phyloP scores from a whole-genome alignment of 2,329 filamentous ascomycete genomes.

The Torrubiellomyces zombiae region DNA sequence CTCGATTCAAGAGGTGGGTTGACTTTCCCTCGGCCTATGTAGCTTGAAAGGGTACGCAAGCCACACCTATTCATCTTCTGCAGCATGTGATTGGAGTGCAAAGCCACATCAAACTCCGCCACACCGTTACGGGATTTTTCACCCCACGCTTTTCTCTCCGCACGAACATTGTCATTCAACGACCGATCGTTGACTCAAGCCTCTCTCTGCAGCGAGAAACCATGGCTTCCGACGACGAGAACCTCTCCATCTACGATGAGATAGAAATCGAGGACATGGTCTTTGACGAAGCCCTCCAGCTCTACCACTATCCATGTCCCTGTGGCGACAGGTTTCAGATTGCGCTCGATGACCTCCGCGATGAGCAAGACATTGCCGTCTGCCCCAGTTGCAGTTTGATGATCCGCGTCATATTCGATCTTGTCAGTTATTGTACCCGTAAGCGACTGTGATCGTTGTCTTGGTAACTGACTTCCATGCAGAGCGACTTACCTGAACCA shows the following conservation, averaged over 20 bases:
- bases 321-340: conserved; percentile 97
- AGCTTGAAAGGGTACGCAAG: no score
- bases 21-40: no score
- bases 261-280: conserved; percentile 99
- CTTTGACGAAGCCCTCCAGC: conserved; percentile 62
- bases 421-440: conserved; percentile 32
- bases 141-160: conserved; percentile 6
- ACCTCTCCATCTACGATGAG: conserved; percentile 76
- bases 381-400: conserved; percentile 95
- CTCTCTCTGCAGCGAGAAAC: conserved; percentile 9
- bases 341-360: conserved; percentile 63
- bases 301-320: conserved; percentile 93
- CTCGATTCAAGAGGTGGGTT: no score
- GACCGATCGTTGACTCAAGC: background rate
- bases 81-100: no score
- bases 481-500: conserved; percentile 29
- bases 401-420: conserved; percentile 87
- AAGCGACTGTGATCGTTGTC: background rate
- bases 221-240: conserved; percentile 49
- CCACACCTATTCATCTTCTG: no score
- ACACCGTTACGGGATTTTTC: no score
- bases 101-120: no score
- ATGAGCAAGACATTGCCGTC: conserved; percentile 87
- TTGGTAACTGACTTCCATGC: conserved; percentile 1
- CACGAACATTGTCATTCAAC: background rate